Evolutionary conservation across 345 rosid species (phyloP), one percentile per base, ranked within the genome.

Genomic region (Eutrema heterophyllum): DNA sequence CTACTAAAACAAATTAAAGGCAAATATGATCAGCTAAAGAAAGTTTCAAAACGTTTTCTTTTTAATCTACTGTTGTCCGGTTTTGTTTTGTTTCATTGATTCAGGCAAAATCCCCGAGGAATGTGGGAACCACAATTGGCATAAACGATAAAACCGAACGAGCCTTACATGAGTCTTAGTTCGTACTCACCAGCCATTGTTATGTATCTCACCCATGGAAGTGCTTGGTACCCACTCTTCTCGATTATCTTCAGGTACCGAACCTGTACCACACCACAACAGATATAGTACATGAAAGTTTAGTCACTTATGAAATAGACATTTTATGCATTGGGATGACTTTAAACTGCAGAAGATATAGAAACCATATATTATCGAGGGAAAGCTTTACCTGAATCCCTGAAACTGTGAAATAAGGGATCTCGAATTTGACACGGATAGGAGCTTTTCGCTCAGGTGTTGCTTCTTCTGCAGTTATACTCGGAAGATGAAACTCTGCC

Each of bases 141-240:
- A 65, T 36, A 24, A 38, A 58, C n/a, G 26, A 61, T 26, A 52
- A 53, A 75, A 43, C 2, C 24, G 36, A 43, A 71, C 39, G 75
- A 48, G 55, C 70, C 62, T 77, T 66, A 87, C 70, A 85, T 73
- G 67, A 93, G 93, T 78, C 98, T 80, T 60, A 91, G 85, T 73
- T 94, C 96, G 39, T 94, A 94, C 74, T 94, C 98, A 52, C 97
- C 98, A 49, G 95, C 98, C 97, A 87, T 94, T 44, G 98, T 91
- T 72, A 94, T 94, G 83, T 89, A 94, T 72, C 97, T 86, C 65
- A 91, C 97, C 98, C 98, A 94, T 51, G 98, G 98, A 75, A 91
- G 98, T 45, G 97, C 93, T 59, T 91, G 98, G 76, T 94, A 94
- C 40, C 96, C 96, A 6, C 91, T 91, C 83, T 94, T 94, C 81